Percentiles rank a stretch among this genome's conserved stretches.
phyloP scores from a whole-genome alignment of 2,329 filamentous ascomycete species.

The Colletotrichum lupini region DNA sequence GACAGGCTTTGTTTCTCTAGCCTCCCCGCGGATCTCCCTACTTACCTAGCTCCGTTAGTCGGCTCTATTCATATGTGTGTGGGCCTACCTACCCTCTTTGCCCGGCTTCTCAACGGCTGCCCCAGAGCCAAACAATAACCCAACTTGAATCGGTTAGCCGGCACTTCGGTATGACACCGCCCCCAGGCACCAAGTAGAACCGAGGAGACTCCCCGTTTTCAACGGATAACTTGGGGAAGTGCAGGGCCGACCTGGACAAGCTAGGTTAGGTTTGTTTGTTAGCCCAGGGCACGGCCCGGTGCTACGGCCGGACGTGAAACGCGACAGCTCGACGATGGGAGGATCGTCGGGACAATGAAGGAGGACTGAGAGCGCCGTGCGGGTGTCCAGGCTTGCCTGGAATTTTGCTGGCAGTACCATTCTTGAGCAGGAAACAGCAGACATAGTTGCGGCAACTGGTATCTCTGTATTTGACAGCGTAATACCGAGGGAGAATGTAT shows the following conservation, averaged over 20 bases:
- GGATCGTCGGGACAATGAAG: conserved; percentile 23
- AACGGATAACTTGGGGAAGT: conserved; percentile 27
- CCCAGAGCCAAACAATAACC: neutral
- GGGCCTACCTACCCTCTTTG: neutral
- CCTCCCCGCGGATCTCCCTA: neutral
- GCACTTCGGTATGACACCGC: conserved; percentile 19
- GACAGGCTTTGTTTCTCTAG: conserved; percentile 23
- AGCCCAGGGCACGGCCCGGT: conserved; percentile 26
- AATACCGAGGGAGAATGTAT: neutral
- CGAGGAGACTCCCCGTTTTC: neutral
- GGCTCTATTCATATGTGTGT: neutral
- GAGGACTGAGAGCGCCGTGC: conserved; percentile 23
- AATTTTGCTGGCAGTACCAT: neutral
- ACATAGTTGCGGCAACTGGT: neutral
- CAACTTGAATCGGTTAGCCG: conserved; percentile 14
- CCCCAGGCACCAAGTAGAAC: neutral
- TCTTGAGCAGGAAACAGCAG: neutral
- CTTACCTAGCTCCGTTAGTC: conserved; percentile 5
- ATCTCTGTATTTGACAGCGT: conserved; percentile 9
- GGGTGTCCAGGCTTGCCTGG: neutral
- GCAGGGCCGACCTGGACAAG: neutral
- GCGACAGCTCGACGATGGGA: conserved; percentile 20
- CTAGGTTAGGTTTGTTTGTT: neutral
- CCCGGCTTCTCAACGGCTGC: conserved; percentile 1
- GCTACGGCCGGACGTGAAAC: conserved; percentile 29